These are phyloP conservation scores for Fusarium denticulatum DNA, from an alignment of 2,329 filamentous ascomycete genomes.

Conservation along the genomic window DNA sequence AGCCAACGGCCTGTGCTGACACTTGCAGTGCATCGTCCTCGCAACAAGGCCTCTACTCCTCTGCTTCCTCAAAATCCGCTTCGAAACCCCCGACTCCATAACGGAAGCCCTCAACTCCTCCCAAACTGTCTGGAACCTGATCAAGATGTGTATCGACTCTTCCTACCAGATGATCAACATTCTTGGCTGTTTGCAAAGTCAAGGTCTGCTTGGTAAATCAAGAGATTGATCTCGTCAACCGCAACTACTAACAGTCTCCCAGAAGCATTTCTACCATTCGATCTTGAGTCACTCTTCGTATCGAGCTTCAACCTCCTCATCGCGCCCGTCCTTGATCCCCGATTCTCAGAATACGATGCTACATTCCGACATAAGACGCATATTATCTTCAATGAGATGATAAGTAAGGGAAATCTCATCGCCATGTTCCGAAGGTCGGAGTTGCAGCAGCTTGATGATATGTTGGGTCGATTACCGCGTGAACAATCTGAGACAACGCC, in stretches of 20 bases:
- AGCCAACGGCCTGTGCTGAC: neutral
- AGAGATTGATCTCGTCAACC: neutral
- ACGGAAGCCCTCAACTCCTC: constrained; percentile 51
- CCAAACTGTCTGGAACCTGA: constrained; percentile 46
- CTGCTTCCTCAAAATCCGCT: constrained; percentile 47
- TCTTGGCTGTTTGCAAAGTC: constrained; percentile 54
- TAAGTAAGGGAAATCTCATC: constrained; percentile 56
- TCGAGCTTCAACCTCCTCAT: constrained; percentile 56
- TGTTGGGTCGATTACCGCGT: constrained; percentile 46
- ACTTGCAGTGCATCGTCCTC: constrained; percentile 45
- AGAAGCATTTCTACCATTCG: constrained; percentile 61
- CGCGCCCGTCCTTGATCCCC: constrained; percentile 49
- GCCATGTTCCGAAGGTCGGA: constrained; percentile 57
- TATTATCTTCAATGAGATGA: constrained; percentile 58
- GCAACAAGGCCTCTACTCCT: constrained; percentile 47
- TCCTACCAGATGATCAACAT: constrained; percentile 50
- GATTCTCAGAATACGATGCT: constrained; percentile 47
- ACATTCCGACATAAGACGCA: constrained; percentile 55
- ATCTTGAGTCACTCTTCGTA: constrained; percentile 56
- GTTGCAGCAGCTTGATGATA: constrained; percentile 56
- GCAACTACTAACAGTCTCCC: neutral
- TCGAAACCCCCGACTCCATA: constrained; percentile 41
- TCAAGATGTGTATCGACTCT: constrained; percentile 50
- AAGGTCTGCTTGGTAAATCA: constrained; percentile 57
- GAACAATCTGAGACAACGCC: neutral